Evolutionary conservation across 495 filamentous ascomycete species (phyloP).

Genomic region (Xylaria palmicola): DNA sequence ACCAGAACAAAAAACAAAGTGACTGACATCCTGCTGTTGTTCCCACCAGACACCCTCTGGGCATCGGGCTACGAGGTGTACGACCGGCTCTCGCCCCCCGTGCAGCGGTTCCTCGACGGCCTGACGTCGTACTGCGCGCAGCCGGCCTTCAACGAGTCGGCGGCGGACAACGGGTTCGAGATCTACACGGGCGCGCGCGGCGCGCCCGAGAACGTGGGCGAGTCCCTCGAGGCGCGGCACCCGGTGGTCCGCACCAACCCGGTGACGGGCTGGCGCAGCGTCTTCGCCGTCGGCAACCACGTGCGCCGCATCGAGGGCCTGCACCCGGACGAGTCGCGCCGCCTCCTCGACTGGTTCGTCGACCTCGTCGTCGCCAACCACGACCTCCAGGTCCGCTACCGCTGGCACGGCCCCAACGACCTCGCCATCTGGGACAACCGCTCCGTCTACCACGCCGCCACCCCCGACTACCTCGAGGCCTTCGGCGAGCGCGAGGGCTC

Average conservation of each 20-base stretch:
- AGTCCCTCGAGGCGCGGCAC: constrained; percentile 61
- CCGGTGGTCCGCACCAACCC: constrained; percentile 80
- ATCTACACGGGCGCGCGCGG: constrained; percentile 59
- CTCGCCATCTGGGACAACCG: constrained; percentile 82
- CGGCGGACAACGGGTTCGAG: constrained; percentile 54
- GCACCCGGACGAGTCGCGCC: constrained; percentile 60
- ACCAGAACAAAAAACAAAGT: neutral
- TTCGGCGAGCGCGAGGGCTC: constrained; percentile 61
- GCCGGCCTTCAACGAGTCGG: constrained; percentile 57
- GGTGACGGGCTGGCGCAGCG: constrained; percentile 73
- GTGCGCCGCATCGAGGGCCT: constrained; percentile 65
- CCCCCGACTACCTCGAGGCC: constrained; percentile 60
- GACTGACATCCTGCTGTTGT: neutral
- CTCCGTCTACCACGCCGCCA: constrained; percentile 67
- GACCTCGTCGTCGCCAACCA: constrained; percentile 71
- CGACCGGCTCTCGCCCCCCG: constrained; percentile 66
- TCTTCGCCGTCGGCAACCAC: constrained; percentile 67
- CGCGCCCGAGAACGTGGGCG: constrained; percentile 66
- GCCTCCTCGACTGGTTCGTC: constrained; percentile 62
- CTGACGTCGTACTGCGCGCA: constrained; percentile 67
- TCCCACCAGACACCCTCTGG: constrained; percentile 63
- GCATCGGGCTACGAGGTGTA: constrained; percentile 77
- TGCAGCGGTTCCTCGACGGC: constrained; percentile 65
- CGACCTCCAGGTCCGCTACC: constrained; percentile 71
- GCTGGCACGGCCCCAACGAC: constrained; percentile 62